Evolutionary conservation across 331 rosid species (phyloP).

Genomic region (Ulmus americana): DNA sequence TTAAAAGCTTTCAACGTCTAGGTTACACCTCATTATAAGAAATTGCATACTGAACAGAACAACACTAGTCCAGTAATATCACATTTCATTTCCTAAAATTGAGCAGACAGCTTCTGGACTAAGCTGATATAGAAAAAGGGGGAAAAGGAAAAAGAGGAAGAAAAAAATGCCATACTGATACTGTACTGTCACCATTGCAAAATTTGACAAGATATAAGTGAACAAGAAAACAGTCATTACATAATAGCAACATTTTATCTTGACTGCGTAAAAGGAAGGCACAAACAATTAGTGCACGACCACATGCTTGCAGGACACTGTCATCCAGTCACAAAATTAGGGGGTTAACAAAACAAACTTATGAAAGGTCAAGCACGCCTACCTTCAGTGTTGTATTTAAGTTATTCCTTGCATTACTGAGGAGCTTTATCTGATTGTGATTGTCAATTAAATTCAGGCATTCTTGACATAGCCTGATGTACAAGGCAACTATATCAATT

Average conservation of each 20-base stretch:
- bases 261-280: background rate
- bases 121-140: background rate
- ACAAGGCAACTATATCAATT: constrained; percentile 5
- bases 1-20: background rate
- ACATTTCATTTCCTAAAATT: background rate
- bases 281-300: background rate
- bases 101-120: background rate
- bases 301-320: background rate
- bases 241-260: background rate
- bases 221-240: background rate
- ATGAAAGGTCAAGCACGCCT: constrained; percentile 18
- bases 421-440: constrained; percentile 96
- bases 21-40: constrained; percentile 1
- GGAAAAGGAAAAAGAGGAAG: too few relatives aligned
- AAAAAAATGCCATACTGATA: background rate
- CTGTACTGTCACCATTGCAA: background rate
- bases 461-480: constrained; percentile 76
- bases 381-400: constrained; percentile 93
- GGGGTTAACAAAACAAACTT: constrained; percentile 1
- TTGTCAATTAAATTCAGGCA: constrained; percentile 92
- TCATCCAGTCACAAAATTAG: background rate
- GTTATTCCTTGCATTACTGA: constrained; percentile 96
- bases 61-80: constrained; percentile 6
- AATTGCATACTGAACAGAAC: constrained; percentile 8
- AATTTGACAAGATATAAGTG: background rate